Evolutionary conservation across 257 asterid genomes (phyloP), one percentile per base, ranked within the genome.

Genomic region (Petrea volubilis): DNA sequence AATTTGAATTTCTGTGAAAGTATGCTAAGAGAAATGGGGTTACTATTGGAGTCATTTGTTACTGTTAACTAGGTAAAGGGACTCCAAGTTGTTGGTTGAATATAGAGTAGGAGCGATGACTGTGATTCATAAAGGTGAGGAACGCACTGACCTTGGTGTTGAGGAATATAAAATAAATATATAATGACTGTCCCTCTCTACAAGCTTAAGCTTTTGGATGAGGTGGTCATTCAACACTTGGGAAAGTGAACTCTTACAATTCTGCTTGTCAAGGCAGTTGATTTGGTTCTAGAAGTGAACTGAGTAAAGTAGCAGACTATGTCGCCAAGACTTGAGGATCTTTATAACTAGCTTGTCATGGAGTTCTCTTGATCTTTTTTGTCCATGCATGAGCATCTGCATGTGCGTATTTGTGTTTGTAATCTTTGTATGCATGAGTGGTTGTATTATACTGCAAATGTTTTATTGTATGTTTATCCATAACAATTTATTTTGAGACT

Each of bases 21-120:
- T 33, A 5, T 33, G 24, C 18, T 4, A 63, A 7, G 4, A 55
- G 47, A 18, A 46, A 17, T 11, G 29, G 57, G 64, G 7, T 33
- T 51, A 23, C 20, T 34, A 23, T 52, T 31, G 40, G 14, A 20
- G 14, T 66, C 29, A 67, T 51, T 38, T 18, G 23, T 5, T 52
- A 20, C n/a, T 24, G 50, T 57, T 56, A 41, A 57, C 44, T 18
- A 51, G 57, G 17, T 38, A 53, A n/a, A 53, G 27, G 13, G 40
- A 18, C 43, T 55, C 29, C 20, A 36, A 18, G 7, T 41, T 40
- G 41, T 36, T 52, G 43, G 24, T 68, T 36, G 56, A n/a, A 24
- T 29, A 68, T 68, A 24, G 18, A n/a, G 25, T 17, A 13, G 51
- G 75, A 58, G 29, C 57, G 20, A 27, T 43, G 61, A 72, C 25